These are phyloP conservation scores for Ogataea parapolymorpha DNA, from an alignment of 805 yeast species.

Conservation along the genomic window DNA sequence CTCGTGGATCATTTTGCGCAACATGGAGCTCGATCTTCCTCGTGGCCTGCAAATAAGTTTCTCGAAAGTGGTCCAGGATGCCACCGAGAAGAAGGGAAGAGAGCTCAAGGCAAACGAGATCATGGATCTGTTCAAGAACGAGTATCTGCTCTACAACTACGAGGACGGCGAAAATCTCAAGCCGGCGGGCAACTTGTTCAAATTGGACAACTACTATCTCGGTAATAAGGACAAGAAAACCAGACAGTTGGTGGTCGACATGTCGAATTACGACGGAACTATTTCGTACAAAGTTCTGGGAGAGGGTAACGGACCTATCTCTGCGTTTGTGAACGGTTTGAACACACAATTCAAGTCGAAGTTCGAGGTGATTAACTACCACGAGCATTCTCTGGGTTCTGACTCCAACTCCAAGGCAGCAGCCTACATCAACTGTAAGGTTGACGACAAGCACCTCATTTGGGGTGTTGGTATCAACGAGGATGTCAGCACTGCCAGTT, in stretches of 20 bases:
- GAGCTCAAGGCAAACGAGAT: constrained; percentile 67
- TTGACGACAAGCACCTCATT: constrained; percentile 26
- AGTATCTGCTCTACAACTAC: constrained; percentile 43
- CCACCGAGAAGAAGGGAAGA: constrained; percentile 68
- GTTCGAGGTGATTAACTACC: constrained; percentile 64
- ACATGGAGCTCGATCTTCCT: constrained; percentile 76
- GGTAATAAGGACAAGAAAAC: constrained; percentile 36
- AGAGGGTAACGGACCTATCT: constrained; percentile 78
- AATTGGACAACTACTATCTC: constrained; percentile 25
- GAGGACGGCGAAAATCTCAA: constrained; percentile 25
- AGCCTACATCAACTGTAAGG: constrained; percentile 51
- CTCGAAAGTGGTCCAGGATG: constrained; percentile 64
- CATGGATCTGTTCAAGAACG: constrained; percentile 58
- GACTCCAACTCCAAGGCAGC: constrained; percentile 74
- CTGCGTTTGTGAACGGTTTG: constrained; percentile 67
- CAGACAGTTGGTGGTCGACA: constrained; percentile 45
- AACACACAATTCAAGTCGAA: constrained; percentile 43
- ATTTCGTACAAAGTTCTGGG: constrained; percentile 43
- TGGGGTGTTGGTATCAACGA: constrained; percentile 63
- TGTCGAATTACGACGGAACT: constrained; percentile 42
- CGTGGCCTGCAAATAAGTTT: constrained; percentile 76
- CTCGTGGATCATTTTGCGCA: constrained; percentile 78
- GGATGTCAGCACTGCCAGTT: constrained; percentile 54
- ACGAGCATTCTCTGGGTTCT: constrained; percentile 76
- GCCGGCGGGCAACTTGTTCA: constrained; percentile 20